Evolutionary conservation across 1,284 basidiomycete genomes (phyloP).

Genomic region (Austroboletus novae-zelandiae): DNA sequence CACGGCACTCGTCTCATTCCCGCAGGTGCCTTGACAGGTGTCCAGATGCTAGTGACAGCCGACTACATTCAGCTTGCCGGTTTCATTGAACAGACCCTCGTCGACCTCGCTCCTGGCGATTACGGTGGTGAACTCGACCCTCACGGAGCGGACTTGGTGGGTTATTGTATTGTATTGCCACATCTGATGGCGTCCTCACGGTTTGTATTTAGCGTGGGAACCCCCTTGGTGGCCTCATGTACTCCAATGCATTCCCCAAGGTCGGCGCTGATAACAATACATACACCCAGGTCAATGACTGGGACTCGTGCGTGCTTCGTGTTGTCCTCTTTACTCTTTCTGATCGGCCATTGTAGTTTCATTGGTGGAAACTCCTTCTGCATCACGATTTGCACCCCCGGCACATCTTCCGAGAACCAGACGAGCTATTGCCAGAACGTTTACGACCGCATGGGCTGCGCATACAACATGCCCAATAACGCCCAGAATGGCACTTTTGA

Average conservation of each 20-base stretch:
- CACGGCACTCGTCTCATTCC: constrained; percentile 60
- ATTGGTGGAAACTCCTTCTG: constrained; percentile 56
- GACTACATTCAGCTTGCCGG: constrained; percentile 65
- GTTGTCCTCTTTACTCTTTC: not conserved
- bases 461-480: constrained; percentile 64
- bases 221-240: constrained; percentile 62
- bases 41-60: constrained; percentile 56
- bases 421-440: constrained; percentile 57
- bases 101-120: constrained; percentile 55
- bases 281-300: constrained; percentile 51
- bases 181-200: not conserved
- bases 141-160: constrained; percentile 56
- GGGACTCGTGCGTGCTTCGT: constrained; percentile 42
- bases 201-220: constrained; percentile 49
- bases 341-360: constrained; percentile 41
- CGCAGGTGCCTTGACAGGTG: constrained; percentile 44
- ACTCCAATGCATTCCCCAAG: constrained; percentile 51
- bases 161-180: not conserved
- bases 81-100: constrained; percentile 57
- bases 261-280: constrained; percentile 36
- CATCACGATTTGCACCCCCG: constrained; percentile 58
- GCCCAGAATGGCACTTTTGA: constrained; percentile 57
- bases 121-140: constrained; percentile 72
- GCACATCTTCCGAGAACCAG: constrained; percentile 39
- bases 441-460: constrained; percentile 65